phyloP scores from a whole-genome alignment of 2,329 filamentous ascomycete species.

The Beauveria scarabaeidicola region DNA sequence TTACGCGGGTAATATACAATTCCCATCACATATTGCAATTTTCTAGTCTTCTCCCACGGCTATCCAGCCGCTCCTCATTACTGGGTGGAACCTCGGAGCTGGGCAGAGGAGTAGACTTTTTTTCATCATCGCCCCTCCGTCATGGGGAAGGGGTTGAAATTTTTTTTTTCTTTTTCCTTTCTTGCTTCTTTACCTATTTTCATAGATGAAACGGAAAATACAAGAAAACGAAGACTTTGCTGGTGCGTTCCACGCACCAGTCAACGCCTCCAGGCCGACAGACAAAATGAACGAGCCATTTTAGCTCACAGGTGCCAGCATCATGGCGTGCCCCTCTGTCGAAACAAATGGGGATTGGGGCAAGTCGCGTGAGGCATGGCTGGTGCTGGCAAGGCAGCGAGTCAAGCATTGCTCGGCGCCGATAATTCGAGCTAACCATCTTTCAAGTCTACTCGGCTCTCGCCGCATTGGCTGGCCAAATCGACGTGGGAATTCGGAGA shows the following conservation, averaged over 20 bases:
- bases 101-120: neutral
- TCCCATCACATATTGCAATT: neutral
- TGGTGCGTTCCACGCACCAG: neutral
- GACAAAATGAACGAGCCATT: neutral
- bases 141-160: neutral
- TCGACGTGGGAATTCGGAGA: too few relatives aligned
- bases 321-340: neutral
- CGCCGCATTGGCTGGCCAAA: too few relatives aligned
- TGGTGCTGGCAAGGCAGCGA: neutral
- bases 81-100: neutral
- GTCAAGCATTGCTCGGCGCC: neutral
- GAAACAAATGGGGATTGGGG: neutral
- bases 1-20: slow-evolving; percentile 1
- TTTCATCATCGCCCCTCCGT: neutral
- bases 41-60: neutral
- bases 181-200: neutral
- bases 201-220: neutral
- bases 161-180: neutral
- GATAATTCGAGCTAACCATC: neutral
- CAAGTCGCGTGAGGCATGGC: slow-evolving; percentile 3
- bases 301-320: neutral
- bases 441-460: neutral
- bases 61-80: neutral
- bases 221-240: neutral
- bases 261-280: neutral